Conservation (phyloP, 768 basidiomycete species). For the Mycena latifolia region DNA sequence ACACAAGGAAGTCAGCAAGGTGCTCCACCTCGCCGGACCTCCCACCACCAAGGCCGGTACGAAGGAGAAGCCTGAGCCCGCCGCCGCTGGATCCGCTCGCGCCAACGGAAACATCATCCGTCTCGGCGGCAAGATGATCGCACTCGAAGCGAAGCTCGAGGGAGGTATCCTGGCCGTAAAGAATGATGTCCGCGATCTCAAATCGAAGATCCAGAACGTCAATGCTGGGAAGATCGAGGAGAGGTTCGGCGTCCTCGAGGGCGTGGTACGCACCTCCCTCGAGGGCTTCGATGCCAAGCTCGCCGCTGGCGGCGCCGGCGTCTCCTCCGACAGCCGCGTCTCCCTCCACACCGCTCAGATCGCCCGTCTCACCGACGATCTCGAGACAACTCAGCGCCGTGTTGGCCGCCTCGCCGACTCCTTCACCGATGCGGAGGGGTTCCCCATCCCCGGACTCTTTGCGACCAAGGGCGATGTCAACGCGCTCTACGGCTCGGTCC, state of each 20-base stretch:
- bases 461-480: background rate
- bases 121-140: slow-evolving; percentile 3
- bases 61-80: slow-evolving; percentile 13
- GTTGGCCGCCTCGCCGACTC: background rate
- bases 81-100: background rate
- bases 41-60: slow-evolving; percentile 7
- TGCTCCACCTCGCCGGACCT: slow-evolving; percentile 8
- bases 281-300: background rate
- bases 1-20: no score
- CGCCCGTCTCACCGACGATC: background rate
- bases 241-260: no score
- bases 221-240: slow-evolving; percentile 1
- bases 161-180: background rate
- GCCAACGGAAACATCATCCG: slow-evolving; percentile 7
- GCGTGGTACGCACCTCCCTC: no score
- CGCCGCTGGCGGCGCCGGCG: no score
- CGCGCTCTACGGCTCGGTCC: background rate
- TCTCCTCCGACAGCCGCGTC: background rate
- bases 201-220: background rate
- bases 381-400: background rate
- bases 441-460: background rate
- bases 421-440: no score
- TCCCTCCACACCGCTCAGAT: slow-evolving; percentile 1
- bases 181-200: background rate
- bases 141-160: background rate